Conservation (phyloP, 2,329 filamentous ascomycete species). For the Fusarium paranaense region DNA sequence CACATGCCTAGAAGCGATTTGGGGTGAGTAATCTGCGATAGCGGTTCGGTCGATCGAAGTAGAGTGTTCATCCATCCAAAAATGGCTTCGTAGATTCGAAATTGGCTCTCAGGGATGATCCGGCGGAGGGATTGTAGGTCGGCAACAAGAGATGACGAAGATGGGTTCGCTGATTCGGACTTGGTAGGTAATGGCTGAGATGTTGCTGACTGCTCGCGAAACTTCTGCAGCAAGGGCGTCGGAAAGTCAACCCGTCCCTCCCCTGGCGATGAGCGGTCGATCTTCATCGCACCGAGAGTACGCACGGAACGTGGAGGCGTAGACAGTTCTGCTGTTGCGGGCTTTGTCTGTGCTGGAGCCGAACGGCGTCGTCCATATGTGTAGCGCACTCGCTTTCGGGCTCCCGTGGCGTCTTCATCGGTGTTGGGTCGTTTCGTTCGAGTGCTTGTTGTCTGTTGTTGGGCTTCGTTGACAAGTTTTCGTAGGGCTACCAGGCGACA, state of each 20-base stretch:
- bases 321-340: background rate
- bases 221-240: conserved; percentile 45
- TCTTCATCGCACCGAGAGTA: conserved; percentile 47
- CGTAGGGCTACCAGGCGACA: conserved; percentile 56
- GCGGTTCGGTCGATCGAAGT: conserved; percentile 43
- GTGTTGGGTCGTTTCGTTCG: conserved; percentile 38
- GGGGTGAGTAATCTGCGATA: conserved; percentile 32
- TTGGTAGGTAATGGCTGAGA: conserved; percentile 1
- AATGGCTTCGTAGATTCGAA: conserved; percentile 49
- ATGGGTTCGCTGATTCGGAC: background rate
- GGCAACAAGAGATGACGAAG: conserved; percentile 24
- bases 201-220: conserved; percentile 37
- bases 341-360: conserved; percentile 5
- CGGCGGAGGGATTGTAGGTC: conserved; percentile 42
- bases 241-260: conserved; percentile 44
- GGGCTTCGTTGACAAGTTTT: conserved; percentile 46
- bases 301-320: conserved; percentile 47
- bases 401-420: conserved; percentile 5
- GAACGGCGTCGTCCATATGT: conserved; percentile 46
- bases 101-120: conserved; percentile 37
- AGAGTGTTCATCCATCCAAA: conserved; percentile 47
- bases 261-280: conserved; percentile 39
- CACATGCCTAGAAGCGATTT: conserved; percentile 54
- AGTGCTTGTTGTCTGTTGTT: conserved; percentile 3
- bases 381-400: conserved; percentile 45